phyloP scores from a whole-genome alignment of 2,329 filamentous ascomycete genomes.

The Monosporascus sp. region DNA sequence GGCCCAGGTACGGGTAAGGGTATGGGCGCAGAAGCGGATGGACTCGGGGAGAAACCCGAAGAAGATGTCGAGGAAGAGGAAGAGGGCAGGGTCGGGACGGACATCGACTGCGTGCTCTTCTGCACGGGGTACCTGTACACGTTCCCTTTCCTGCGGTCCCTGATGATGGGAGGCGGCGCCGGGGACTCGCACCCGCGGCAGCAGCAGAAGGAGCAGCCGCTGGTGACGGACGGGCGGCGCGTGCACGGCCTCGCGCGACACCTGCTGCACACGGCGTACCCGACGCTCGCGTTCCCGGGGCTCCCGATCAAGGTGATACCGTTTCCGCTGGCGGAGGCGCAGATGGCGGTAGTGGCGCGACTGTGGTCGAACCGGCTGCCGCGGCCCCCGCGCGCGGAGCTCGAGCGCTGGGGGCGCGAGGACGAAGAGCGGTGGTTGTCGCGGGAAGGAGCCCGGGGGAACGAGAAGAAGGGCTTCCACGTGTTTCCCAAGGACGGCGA shows the following conservation, averaged over 20 bases:
- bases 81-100: slow-evolving; percentile 57
- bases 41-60: no score
- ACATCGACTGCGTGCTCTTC: slow-evolving; percentile 75
- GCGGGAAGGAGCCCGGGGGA: slow-evolving; percentile 28
- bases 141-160: slow-evolving; percentile 62
- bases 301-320: slow-evolving; percentile 84
- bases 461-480: slow-evolving; percentile 44
- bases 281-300: slow-evolving; percentile 72
- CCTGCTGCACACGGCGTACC: slow-evolving; percentile 68
- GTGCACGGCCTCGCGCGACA: slow-evolving; percentile 74
- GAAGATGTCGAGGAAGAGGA: slow-evolving; percentile 21
- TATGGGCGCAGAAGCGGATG: neutral
- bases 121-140: slow-evolving; percentile 88
- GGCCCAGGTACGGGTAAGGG: neutral
- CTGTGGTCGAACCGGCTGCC: slow-evolving; percentile 68
- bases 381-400: slow-evolving; percentile 59
- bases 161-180: slow-evolving; percentile 14
- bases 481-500: slow-evolving; percentile 54
- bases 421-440: slow-evolving; percentile 43
- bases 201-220: slow-evolving; percentile 28
- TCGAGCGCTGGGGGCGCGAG: slow-evolving; percentile 64
- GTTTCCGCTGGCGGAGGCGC: slow-evolving; percentile 74
- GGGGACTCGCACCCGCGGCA: slow-evolving; percentile 7
- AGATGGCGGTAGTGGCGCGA: slow-evolving; percentile 71
- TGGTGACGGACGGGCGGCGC: slow-evolving; percentile 65